Percentiles rank a stretch among this genome's conserved stretches.
These are phyloP conservation scores for Cutaneotrichosporon spelunceum DNA, from an alignment of 1,284 basidiomycete genomes.

Conservation along the genomic window DNA sequence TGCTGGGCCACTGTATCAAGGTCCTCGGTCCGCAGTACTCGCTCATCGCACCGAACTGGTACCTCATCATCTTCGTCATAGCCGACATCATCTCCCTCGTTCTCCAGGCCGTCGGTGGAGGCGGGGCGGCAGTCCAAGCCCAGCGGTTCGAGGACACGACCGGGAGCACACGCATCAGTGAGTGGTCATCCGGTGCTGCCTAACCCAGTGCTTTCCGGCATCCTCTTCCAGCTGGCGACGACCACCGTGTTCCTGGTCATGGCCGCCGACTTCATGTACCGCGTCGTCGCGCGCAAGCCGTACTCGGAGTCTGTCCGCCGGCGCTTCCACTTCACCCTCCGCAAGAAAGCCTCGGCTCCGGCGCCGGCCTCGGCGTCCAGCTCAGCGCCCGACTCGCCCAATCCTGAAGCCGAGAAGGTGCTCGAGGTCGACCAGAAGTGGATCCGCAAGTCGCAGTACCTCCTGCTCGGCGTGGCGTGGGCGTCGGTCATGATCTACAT, in stretches of 20 bases:
- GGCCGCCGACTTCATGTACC: slow-evolving; percentile 39
- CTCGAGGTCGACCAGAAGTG: not conserved
- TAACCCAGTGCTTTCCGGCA: slow-evolving; percentile 45
- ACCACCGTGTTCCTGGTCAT: slow-evolving; percentile 41
- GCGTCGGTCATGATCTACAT: slow-evolving; percentile 43
- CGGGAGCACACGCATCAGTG: slow-evolving; percentile 28
- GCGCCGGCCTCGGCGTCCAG: too few relatives aligned
- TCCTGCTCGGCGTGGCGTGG: slow-evolving; percentile 37
- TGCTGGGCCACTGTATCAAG: slow-evolving; percentile 46
- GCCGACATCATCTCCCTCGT: slow-evolving; percentile 50
- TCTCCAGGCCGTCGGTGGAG: slow-evolving; percentile 52
- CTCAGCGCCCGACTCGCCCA: not conserved
- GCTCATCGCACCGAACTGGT: slow-evolving; percentile 38
- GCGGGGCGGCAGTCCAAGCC: slow-evolving; percentile 36
- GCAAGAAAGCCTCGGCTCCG: slow-evolving; percentile 5
- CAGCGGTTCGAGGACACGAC: slow-evolving; percentile 24
- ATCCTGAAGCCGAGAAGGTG: not conserved
- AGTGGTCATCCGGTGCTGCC: not conserved
- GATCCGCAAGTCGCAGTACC: slow-evolving; percentile 17
- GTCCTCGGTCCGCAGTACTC: slow-evolving; percentile 44
- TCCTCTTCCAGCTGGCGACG: slow-evolving; percentile 46
- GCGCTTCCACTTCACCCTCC: not conserved
- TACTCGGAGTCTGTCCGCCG: slow-evolving; percentile 18
- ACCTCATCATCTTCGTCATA: slow-evolving; percentile 47
- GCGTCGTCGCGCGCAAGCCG: slow-evolving; percentile 25